Percentiles rank a stretch among this genome's conserved stretches.
phyloP scores from a whole-genome alignment of 805 yeast genomes.

The Suhomyces sp. region DNA sequence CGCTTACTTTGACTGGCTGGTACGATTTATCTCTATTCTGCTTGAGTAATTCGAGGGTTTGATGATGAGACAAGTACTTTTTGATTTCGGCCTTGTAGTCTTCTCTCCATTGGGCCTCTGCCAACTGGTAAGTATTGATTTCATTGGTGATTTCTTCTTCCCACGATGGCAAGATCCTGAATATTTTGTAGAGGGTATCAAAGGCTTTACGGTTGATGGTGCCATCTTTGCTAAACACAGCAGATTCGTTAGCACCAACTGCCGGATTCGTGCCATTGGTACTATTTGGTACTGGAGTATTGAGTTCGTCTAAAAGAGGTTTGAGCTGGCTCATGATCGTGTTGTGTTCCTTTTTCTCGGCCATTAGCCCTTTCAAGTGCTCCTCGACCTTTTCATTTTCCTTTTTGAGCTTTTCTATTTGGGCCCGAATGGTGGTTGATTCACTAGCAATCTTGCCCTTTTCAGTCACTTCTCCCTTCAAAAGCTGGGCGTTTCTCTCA shows the following conservation, averaged over 20 bases:
- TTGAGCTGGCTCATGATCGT: conserved; percentile 16
- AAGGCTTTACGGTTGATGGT: conserved; percentile 22
- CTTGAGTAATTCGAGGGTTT: conserved; percentile 28
- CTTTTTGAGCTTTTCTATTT: conserved; percentile 17
- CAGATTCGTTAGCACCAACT: neutral
- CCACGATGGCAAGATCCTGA: conserved; percentile 35
- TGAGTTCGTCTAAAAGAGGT: conserved; percentile 25
- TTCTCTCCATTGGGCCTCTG: conserved; percentile 32
- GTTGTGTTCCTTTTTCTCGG: conserved; percentile 23
- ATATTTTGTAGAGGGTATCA: conserved; percentile 25
- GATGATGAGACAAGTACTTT: conserved; percentile 26
- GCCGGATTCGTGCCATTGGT: neutral
- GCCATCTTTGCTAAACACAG: conserved; percentile 32
- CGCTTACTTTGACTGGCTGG: conserved; percentile 31
- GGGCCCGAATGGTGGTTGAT: conserved; percentile 9
- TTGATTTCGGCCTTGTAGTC: conserved; percentile 28
- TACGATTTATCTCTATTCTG: conserved; percentile 22
- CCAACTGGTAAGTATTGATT: conserved; percentile 19
- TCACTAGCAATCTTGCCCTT: conserved; percentile 18
- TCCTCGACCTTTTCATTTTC: conserved; percentile 28
- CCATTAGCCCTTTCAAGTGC: conserved; percentile 15
- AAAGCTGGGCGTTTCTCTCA: conserved; percentile 22
- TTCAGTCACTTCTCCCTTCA: conserved; percentile 23
- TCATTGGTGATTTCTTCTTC: conserved; percentile 27
- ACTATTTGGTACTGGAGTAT: conserved; percentile 2